Conservation (phyloP, 2,329 filamentous ascomycete species). For the Hymenoscyphus fraxineus region DNA sequence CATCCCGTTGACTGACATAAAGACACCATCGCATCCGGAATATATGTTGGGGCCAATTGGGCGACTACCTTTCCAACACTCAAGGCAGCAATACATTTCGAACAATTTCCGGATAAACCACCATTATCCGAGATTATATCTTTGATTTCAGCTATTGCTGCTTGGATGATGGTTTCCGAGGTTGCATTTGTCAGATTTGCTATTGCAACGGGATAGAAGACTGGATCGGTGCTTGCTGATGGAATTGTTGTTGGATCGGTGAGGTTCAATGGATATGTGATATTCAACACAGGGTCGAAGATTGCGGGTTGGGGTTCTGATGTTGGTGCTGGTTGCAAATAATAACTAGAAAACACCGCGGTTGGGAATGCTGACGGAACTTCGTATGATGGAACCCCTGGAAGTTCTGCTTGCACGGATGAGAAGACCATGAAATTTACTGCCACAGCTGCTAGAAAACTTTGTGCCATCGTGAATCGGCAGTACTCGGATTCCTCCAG, state of each 20-base stretch:
- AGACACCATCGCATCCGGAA: constrained; percentile 48
- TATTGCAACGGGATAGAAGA: constrained; percentile 46
- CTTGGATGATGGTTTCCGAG: constrained; percentile 41
- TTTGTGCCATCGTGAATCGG: background rate
- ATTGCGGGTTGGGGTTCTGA: constrained; percentile 51
- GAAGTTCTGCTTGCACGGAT: constrained; percentile 24
- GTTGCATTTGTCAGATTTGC: constrained; percentile 42
- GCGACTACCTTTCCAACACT: constrained; percentile 49
- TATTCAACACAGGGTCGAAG: constrained; percentile 50
- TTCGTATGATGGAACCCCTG: constrained; percentile 38
- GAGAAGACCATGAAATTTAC: background rate
- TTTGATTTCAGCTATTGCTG: constrained; percentile 42
- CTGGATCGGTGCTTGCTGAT: constrained; percentile 44
- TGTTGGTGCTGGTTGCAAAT: constrained; percentile 42
- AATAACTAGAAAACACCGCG: constrained; percentile 48
- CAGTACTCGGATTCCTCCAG: background rate
- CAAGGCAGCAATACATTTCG: constrained; percentile 50
- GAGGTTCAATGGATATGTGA: constrained; percentile 51
- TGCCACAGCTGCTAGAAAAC: background rate
- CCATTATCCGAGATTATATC: constrained; percentile 41
- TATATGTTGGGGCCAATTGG: constrained; percentile 43
- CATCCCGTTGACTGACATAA: constrained; percentile 48
- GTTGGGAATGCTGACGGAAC: constrained; percentile 48
- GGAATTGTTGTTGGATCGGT: constrained; percentile 53
- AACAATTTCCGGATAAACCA: constrained; percentile 42